These are phyloP conservation scores for Globisporangium recalcitrans DNA, from an alignment of 352 stramenopile species.

Conservation along the genomic window DNA sequence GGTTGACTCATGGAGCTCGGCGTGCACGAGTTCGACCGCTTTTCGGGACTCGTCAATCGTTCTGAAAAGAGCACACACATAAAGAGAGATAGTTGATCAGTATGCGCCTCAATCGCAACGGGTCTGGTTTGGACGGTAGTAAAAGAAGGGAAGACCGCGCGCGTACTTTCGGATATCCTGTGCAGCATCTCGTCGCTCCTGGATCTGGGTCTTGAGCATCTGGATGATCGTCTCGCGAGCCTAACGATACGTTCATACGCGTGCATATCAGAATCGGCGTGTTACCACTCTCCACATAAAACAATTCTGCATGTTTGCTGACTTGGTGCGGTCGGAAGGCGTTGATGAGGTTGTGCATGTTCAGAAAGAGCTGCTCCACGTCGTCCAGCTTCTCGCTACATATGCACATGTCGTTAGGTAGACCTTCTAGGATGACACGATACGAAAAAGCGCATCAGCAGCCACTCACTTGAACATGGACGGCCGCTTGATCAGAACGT, in stretches of 20 bases:
- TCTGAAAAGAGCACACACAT: slow-evolving; percentile 11
- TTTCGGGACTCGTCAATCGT: slow-evolving; percentile 65
- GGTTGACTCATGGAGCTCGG: slow-evolving; percentile 44
- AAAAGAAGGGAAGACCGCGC: too few relatives aligned
- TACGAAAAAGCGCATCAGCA: background rate
- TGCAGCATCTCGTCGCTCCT: slow-evolving; percentile 63
- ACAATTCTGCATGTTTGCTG: background rate
- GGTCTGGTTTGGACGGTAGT: too few relatives aligned
- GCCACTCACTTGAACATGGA: slow-evolving; percentile 75
- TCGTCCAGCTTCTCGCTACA: slow-evolving; percentile 79
- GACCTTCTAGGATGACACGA: background rate
- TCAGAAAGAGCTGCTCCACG: slow-evolving; percentile 82
- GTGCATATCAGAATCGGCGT: background rate
- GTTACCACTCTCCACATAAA: background rate
- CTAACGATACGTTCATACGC: background rate
- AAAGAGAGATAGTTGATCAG: background rate
- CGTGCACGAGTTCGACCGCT: slow-evolving; percentile 56
- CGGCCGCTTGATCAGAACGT: slow-evolving; percentile 75
- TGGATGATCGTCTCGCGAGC: slow-evolving; percentile 79
- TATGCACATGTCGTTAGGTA: background rate
- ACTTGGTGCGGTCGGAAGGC: slow-evolving; percentile 80
- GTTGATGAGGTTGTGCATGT: slow-evolving; percentile 90
- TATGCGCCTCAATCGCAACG: too few relatives aligned
- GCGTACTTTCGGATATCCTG: slow-evolving; percentile 61
- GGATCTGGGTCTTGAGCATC: slow-evolving; percentile 76